Percentiles rank a stretch among this genome's conserved stretches.
These are phyloP conservation scores for Colletotrichum graminicola DNA, from an alignment of 2,329 filamentous ascomycete genomes.

Conservation along the genomic window DNA sequence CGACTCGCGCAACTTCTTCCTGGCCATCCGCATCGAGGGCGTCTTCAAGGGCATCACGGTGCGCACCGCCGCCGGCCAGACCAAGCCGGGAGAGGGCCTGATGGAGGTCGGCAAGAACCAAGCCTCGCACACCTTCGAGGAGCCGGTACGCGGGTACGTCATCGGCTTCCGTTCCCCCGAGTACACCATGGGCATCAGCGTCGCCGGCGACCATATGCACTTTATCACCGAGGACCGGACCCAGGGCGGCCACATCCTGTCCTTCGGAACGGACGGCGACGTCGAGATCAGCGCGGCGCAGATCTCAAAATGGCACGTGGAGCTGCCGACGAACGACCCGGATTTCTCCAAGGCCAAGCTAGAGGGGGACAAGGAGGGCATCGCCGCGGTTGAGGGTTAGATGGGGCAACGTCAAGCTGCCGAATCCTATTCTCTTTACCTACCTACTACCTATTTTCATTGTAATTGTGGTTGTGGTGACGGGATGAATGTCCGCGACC, in stretches of 20 bases:
- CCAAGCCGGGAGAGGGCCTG: conserved; percentile 46
- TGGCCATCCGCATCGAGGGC: conserved; percentile 49
- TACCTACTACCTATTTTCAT: background rate
- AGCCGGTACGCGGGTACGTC: conserved; percentile 46
- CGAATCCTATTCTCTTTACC: background rate
- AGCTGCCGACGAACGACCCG: conserved; percentile 50
- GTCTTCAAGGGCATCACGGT: conserved; percentile 48
- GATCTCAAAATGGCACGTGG: conserved; percentile 48
- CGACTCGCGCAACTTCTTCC: conserved; percentile 48
- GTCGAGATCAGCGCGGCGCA: conserved; percentile 48
- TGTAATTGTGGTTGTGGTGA: background rate
- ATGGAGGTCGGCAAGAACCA: conserved; percentile 48
- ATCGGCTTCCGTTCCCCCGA: conserved; percentile 50
- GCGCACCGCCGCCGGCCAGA: conserved; percentile 51
- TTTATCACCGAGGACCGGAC: conserved; percentile 50
- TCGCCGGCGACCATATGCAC: conserved; percentile 52
- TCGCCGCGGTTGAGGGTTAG: conserved; percentile 50
- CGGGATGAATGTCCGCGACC: background rate
- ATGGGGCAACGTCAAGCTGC: no score
- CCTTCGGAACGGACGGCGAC: conserved; percentile 48
- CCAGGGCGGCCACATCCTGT: conserved; percentile 50
- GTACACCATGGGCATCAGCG: conserved; percentile 51
- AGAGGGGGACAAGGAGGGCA: conserved; percentile 47
- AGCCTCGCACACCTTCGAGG: conserved; percentile 47
- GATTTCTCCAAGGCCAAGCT: conserved; percentile 50